Percentiles rank a stretch among this genome's conserved stretches.
These are phyloP conservation scores for Tulasnella sp. DNA, from an alignment of 768 basidiomycete species.

Conservation along the genomic window DNA sequence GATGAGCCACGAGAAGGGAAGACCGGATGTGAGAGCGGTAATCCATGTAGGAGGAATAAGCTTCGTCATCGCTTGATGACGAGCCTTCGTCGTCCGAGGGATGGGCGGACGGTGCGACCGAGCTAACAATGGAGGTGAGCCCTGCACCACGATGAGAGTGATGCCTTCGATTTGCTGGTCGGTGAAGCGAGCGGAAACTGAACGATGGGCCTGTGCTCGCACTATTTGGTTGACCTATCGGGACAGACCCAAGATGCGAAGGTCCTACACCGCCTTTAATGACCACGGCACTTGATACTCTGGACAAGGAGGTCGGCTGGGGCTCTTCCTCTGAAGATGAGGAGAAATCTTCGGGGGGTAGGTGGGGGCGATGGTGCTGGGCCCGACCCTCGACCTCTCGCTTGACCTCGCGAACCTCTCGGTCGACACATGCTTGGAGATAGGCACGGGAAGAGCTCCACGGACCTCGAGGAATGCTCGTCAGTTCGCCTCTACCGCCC, in stretches of 20 bases:
- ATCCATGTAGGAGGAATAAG: constrained; percentile 57
- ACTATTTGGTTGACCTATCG: neutral
- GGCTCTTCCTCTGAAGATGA: constrained; percentile 12
- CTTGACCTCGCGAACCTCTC: constrained; percentile 65
- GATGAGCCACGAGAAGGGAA: constrained; percentile 66
- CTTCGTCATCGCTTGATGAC: constrained; percentile 15
- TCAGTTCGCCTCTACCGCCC: constrained; percentile 61
- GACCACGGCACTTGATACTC: neutral
- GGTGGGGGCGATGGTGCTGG: constrained; percentile 64
- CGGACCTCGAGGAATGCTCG: constrained; percentile 68
- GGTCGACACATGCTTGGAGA: constrained; percentile 48
- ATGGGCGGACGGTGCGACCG: neutral
- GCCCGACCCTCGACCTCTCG: constrained; percentile 62
- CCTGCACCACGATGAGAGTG: constrained; percentile 10
- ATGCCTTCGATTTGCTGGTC: constrained; percentile 7
- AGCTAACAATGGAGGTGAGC: constrained; percentile 2
- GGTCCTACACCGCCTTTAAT: constrained; percentile 9
- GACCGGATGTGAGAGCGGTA: constrained; percentile 71
- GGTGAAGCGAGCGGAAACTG: neutral
- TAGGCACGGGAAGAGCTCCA: constrained; percentile 54
- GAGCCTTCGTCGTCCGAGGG: constrained; percentile 4
- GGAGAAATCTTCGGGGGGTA: constrained; percentile 46
- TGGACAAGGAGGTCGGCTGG: neutral
- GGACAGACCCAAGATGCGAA: neutral
- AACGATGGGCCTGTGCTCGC: neutral